phyloP scores from a whole-genome alignment of 2,329 filamentous ascomycete species.

The Diaporthe ampelina region DNA sequence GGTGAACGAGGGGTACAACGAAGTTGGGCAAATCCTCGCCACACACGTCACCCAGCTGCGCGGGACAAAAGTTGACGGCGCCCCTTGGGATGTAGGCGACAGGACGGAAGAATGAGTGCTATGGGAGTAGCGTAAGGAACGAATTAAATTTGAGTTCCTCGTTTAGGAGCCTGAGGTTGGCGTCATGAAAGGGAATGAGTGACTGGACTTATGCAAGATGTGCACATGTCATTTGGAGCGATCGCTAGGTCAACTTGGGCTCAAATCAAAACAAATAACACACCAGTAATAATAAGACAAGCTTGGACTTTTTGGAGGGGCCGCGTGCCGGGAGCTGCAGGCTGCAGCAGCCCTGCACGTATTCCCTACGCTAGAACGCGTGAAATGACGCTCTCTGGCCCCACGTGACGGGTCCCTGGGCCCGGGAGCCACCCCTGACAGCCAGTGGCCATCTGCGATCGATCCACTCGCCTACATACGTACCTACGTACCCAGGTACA shows the following conservation, averaged over 20 bases:
- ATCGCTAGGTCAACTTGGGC: slow-evolving; percentile 29
- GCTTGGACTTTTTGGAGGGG: slow-evolving; percentile 19
- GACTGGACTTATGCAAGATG: slow-evolving; percentile 18
- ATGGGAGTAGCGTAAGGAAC: neutral
- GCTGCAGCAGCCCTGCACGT: neutral
- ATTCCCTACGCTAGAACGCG: neutral
- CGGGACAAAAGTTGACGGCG: slow-evolving; percentile 7
- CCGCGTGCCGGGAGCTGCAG: slow-evolving; percentile 12
- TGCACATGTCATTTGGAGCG: slow-evolving; percentile 11
- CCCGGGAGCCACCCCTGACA: slow-evolving; percentile 14
- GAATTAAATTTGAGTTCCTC: slow-evolving; percentile 6
- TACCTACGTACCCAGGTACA: neutral
- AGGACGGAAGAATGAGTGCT: neutral
- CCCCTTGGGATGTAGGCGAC: slow-evolving; percentile 9
- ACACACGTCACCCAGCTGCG: slow-evolving; percentile 23
- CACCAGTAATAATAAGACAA: slow-evolving; percentile 15
- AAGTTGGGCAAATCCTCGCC: slow-evolving; percentile 18
- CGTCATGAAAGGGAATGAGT: neutral
- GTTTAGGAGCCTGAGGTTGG: neutral
- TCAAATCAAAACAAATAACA: slow-evolving; percentile 35
- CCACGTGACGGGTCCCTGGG: slow-evolving; percentile 2
- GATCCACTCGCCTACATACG: slow-evolving; percentile 9
- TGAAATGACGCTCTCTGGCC: slow-evolving; percentile 17
- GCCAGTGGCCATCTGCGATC: slow-evolving; percentile 24
- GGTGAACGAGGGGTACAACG: slow-evolving; percentile 10